Evolutionary conservation across 371 early-diverging fungal species (phyloP), one percentile per base, ranked within the genome.

Genomic region (Mucor saturninus): DNA sequence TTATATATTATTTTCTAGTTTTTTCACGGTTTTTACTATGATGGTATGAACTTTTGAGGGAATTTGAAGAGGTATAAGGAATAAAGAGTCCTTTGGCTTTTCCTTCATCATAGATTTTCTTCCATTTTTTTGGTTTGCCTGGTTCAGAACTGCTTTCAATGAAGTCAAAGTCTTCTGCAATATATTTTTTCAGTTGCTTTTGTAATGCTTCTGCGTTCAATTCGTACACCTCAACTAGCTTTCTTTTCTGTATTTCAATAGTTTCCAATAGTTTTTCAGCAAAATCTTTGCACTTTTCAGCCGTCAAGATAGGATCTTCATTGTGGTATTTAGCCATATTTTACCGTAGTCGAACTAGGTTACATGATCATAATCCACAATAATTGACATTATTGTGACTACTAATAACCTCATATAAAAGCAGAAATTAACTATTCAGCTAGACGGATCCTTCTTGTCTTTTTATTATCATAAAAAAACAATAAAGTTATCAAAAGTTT

Each of bases 61-160:
- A 30, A 13, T 49, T 30, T 30, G 49, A 21, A 5, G 49, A 49
- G 28, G 49, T 49, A 29, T 49, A 49, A 30, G 49, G 30, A 6
- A 26, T 30, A 49, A 49, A 30, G 9, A 46, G 40, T 39, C 28
- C 39, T 52, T 52, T 30, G 29, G 28, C 28, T 35, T 52, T 52
- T 52, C 52, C 52, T 52, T 15, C 35, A 29, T 52, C 30, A 35
- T 14, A 52, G 31, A 52, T 62, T 50, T 55, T 56, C 42, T 62
- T 56, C 62, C 62, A 62, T 29, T 55, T 62, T 62, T 46, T 62
- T 3, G 48, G 46, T 54, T 63, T 63, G 56, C 49, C 38, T 56
- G 63, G 57, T 52, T 56, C 62, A 38, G 56, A 62, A 48, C 28
- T 62, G 51, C 56, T 62, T 62, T 62, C 57, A 50, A 63, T 63